Conservation (phyloP, 257 asterid genomes). For the Salvia miltiorrhiza region DNA sequence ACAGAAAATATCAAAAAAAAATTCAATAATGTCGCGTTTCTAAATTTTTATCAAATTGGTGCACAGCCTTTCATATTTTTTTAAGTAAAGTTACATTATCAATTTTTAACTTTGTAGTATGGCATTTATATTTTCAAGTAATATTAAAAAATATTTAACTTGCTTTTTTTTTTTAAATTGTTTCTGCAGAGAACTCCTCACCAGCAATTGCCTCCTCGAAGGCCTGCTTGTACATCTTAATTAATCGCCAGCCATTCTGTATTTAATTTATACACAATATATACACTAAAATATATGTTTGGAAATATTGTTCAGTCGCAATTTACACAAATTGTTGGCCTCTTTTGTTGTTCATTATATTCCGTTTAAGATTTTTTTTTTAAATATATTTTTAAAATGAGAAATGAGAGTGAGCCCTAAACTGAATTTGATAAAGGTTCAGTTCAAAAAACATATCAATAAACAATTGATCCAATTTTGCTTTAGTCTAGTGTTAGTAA, state of each 20-base stretch:
- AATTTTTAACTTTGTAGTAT: too few species aligned
- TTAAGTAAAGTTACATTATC: too few species aligned
- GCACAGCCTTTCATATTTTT: too few species aligned
- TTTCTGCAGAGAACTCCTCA: slow-evolving; percentile 72
- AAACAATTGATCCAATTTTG: too few species aligned
- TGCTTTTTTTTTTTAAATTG: neutral
- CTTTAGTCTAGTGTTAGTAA: too few species aligned
- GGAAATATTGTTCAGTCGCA: slow-evolving; percentile 1
- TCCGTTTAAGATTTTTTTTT: too few species aligned
- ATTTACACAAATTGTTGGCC: slow-evolving; percentile 10
- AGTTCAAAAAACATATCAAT: too few species aligned
- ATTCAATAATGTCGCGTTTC: too few species aligned
- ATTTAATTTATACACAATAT: neutral
- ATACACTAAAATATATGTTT: neutral
- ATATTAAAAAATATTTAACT: neutral
- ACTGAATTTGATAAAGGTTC: too few species aligned
- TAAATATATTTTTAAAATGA: neutral
- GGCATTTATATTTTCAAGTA: neutral
- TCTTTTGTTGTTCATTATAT: slow-evolving; percentile 10
- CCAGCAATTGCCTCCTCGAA: slow-evolving; percentile 83
- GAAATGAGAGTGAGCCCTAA: too few species aligned
- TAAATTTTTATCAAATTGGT: too few species aligned
- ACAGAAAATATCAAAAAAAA: too few species aligned
- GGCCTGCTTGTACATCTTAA: slow-evolving; percentile 70
- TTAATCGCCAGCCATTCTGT: slow-evolving; percentile 10